Percentiles rank a stretch among this genome's conserved stretches.
phyloP scores from a whole-genome alignment of 495 filamentous ascomycete genomes.

The Massariosphaeria phaeospora region DNA sequence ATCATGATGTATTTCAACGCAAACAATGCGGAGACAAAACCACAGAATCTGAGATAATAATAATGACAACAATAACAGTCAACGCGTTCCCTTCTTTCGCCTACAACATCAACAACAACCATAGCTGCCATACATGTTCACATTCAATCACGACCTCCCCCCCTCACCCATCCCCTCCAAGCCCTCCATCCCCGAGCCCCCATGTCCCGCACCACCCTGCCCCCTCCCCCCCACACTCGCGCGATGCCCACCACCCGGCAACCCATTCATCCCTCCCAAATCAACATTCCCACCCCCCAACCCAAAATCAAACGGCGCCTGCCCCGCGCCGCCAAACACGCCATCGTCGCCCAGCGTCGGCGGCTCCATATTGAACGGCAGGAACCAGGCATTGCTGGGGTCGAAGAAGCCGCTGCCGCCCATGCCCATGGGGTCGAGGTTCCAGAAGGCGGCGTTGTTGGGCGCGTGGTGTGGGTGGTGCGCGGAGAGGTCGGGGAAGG shows the following conservation, averaged over 20 bases:
- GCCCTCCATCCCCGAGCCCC: neutral
- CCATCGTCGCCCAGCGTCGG: slow-evolving; percentile 54
- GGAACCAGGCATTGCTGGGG: slow-evolving; percentile 78
- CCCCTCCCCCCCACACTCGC: neutral
- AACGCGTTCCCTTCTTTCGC: too few relatives aligned
- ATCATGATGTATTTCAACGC: too few relatives aligned
- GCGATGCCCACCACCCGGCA: neutral
- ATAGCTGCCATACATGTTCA: too few relatives aligned
- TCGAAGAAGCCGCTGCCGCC: slow-evolving; percentile 25
- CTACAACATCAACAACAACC: too few relatives aligned
- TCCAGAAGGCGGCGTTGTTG: slow-evolving; percentile 24
- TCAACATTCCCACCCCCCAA: neutral
- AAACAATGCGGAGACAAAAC: too few relatives aligned
- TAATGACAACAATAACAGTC: too few relatives aligned
- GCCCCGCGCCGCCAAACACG: slow-evolving; percentile 1
- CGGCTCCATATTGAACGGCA: slow-evolving; percentile 89
- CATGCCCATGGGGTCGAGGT: slow-evolving; percentile 19
- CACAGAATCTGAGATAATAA: too few relatives aligned
- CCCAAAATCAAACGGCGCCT: neutral
- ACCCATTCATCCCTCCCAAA: neutral
- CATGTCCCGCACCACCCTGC: too few relatives aligned
- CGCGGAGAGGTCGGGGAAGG: slow-evolving; percentile 22
- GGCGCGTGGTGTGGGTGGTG: too few relatives aligned
- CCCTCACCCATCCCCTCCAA: slow-evolving; percentile 3
- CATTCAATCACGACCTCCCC: neutral